Percentiles rank a stretch among this genome's conserved stretches.
Conservation (phyloP, 1,284 basidiomycete genomes). For the Sporisorium iseilematis-ciliati region DNA sequence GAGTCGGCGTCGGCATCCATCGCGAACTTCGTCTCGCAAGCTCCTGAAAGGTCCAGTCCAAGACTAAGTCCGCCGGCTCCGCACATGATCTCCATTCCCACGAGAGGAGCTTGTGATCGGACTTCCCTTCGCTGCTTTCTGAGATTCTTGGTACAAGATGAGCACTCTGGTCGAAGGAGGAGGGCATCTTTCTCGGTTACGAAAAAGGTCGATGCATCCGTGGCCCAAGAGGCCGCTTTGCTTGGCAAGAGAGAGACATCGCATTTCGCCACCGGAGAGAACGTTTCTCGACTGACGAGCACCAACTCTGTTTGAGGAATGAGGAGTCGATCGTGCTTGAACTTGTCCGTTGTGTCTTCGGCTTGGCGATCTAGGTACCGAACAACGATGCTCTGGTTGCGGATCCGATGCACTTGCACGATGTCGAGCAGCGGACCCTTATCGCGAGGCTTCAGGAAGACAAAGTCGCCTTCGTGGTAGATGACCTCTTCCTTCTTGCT, state of each 20-base stretch:
- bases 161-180: constrained; percentile 14
- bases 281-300: not conserved
- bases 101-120: not conserved
- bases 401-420: constrained; percentile 22
- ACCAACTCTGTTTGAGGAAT: not conserved
- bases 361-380: constrained; percentile 18
- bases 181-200: constrained; percentile 1
- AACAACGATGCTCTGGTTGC: constrained; percentile 1
- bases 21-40: constrained; percentile 35
- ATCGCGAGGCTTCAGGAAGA: constrained; percentile 11
- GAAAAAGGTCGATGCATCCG: constrained; percentile 13
- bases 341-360: not conserved
- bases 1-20: constrained; percentile 27
- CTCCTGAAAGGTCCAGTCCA: constrained; percentile 36
- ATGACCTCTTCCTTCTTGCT: not conserved
- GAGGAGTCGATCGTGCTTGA: constrained; percentile 38
- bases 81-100: constrained; percentile 34
- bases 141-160: not conserved
- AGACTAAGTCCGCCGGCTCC: constrained; percentile 45
- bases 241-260: constrained; percentile 12
- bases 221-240: not conserved
- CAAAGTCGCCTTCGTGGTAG: constrained; percentile 47
- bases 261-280: constrained; percentile 18
- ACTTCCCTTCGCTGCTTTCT: not conserved
- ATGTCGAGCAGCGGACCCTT: constrained; percentile 13